phyloP scores from a whole-genome alignment of 2,329 filamentous ascomycete genomes.

The Madurella fahalii region DNA sequence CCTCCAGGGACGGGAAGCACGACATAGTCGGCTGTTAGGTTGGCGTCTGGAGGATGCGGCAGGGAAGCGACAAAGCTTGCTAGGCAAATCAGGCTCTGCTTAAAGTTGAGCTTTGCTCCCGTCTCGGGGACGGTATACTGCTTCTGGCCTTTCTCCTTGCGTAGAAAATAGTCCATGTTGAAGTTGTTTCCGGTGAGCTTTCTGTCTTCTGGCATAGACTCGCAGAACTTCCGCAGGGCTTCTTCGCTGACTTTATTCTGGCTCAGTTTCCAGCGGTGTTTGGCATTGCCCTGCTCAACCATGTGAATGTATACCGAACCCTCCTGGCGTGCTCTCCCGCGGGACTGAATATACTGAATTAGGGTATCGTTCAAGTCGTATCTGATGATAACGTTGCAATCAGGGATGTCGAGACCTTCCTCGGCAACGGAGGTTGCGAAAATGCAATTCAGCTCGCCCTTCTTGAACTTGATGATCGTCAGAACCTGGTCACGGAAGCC shows the following conservation, averaged over 20 bases:
- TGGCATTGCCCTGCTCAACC: constrained; percentile 65
- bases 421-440: constrained; percentile 65
- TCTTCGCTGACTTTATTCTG: constrained; percentile 59
- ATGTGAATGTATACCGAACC: constrained; percentile 82
- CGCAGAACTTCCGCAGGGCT: constrained; percentile 71
- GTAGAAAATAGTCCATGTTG: constrained; percentile 52
- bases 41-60: constrained; percentile 40
- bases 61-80: constrained; percentile 70
- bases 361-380: constrained; percentile 88
- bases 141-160: constrained; percentile 46
- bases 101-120: constrained; percentile 75
- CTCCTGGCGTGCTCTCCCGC: constrained; percentile 74
- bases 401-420: constrained; percentile 64
- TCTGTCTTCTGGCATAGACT: constrained; percentile 68
- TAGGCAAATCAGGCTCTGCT: constrained; percentile 67
- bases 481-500: constrained; percentile 71
- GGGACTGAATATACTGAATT: constrained; percentile 92
- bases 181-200: constrained; percentile 58
- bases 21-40: constrained; percentile 54
- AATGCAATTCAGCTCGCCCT: constrained; percentile 57
- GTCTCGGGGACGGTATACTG: constrained; percentile 60
- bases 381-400: constrained; percentile 63
- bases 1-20: constrained; percentile 52
- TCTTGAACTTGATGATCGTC: constrained; percentile 62
- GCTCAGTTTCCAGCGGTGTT: constrained; percentile 53